A percentile compares a stretch with the other conserved stretches of the same genome.
Evolutionary conservation across 805 yeast genomes (phyloP).

Genomic region (Ogataea salicorniae): DNA sequence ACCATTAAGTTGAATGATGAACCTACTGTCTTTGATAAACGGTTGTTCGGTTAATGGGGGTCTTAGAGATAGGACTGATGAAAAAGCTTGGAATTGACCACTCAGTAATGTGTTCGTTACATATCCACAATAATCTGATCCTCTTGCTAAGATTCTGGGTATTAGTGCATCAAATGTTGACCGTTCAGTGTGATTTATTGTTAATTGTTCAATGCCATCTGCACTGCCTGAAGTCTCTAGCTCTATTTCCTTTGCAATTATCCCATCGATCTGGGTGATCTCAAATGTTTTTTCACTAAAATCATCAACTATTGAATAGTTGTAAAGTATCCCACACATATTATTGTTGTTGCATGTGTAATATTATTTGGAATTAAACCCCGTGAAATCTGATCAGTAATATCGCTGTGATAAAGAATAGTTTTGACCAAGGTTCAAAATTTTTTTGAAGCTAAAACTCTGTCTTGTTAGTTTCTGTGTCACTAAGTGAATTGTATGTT

Average conservation of each 20-base stretch:
- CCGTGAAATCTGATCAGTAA: too few species aligned
- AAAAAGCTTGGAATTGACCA: slow-evolving; percentile 35
- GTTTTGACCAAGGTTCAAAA: too few species aligned
- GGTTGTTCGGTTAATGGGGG: slow-evolving; percentile 82
- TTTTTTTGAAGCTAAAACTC: too few species aligned
- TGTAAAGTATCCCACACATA: slow-evolving; percentile 59
- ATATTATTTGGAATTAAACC: too few species aligned
- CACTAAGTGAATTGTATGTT: too few species aligned
- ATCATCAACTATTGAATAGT: slow-evolving; percentile 13
- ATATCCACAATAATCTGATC: slow-evolving; percentile 51
- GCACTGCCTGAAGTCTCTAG: slow-evolving; percentile 11
- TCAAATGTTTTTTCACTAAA: too few species aligned
- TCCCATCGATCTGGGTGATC: too few species aligned
- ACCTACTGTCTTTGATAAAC: slow-evolving; percentile 29
- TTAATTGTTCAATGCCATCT: background rate
- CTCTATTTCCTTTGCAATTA: too few species aligned
- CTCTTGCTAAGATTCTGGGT: slow-evolving; percentile 50
- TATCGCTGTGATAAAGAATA: too few species aligned
- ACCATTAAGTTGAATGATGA: slow-evolving; percentile 78
- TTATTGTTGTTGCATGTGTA: too few species aligned
- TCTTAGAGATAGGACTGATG: slow-evolving; percentile 78
- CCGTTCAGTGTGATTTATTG: background rate
- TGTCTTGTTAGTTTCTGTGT: too few species aligned
- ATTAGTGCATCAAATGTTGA: slow-evolving; percentile 31
- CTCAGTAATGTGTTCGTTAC: slow-evolving; percentile 10